Conservation (phyloP, 129 eudicot species). For the Flaveria ramosissima region DNA sequence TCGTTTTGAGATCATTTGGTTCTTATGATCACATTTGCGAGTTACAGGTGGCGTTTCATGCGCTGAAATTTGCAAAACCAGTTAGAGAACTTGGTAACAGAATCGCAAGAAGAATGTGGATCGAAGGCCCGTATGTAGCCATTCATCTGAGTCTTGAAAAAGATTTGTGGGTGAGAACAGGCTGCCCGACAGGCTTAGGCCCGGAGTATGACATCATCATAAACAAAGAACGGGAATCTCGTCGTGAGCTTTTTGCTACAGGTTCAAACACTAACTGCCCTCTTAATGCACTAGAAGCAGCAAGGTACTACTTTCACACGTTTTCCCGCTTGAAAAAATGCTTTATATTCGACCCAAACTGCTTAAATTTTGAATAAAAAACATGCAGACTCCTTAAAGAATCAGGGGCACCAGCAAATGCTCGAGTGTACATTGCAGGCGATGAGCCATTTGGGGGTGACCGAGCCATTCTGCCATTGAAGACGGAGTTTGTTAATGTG, state of each 20-base stretch:
- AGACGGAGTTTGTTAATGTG: conserved; percentile 45
- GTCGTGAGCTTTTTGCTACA: conserved; percentile 47
- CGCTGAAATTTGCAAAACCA: conserved; percentile 55
- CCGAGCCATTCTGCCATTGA: conserved; percentile 46
- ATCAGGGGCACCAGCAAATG: conserved; percentile 51
- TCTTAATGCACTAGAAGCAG: conserved; percentile 49
- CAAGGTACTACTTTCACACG: conserved; percentile 28
- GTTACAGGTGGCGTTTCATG: conserved; percentile 59
- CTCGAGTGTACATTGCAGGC: conserved; percentile 59
- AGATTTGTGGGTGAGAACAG: conserved; percentile 62
- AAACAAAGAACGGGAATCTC: conserved; percentile 34
- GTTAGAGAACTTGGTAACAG: conserved; percentile 52
- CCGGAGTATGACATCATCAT: conserved; percentile 41
- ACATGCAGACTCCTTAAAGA: conserved; percentile 52
- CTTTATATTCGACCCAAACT: neutral
- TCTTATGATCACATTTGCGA: neutral
- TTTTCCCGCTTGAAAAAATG: neutral
- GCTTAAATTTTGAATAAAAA: neutral
- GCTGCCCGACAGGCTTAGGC: conserved; percentile 66
- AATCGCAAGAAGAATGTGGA: conserved; percentile 76
- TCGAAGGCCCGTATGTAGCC: conserved; percentile 71
- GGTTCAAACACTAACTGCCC: conserved; percentile 54
- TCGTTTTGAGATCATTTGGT: neutral
- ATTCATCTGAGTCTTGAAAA: conserved; percentile 59
- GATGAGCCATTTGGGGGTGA: conserved; percentile 60